phyloP scores from a whole-genome alignment of 306 rosid genomes.

The Prunus kanzakura region DNA sequence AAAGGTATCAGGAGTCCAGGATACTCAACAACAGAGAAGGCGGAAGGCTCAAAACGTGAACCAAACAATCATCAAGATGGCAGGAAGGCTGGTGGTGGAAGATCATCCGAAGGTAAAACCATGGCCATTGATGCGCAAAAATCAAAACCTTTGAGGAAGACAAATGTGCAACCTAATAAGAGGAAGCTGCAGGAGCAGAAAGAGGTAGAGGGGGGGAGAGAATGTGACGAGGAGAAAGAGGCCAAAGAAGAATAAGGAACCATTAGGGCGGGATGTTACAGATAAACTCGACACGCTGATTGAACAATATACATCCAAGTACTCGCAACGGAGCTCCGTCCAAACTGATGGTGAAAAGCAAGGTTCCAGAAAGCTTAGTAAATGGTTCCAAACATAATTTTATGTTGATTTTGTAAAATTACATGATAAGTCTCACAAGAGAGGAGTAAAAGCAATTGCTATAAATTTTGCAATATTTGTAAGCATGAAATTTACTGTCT shows the following conservation, averaged over 20 bases:
- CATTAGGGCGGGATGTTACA: slow-evolving; percentile 54
- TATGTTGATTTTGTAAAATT: background rate
- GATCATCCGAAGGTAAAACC: slow-evolving; percentile 13
- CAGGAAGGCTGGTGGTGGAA: slow-evolving; percentile 29
- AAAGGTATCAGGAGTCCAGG: background rate
- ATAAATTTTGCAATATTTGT: background rate
- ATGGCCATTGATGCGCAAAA: slow-evolving; percentile 10
- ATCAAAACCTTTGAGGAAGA: slow-evolving; percentile 25
- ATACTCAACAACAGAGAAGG: slow-evolving; percentile 10
- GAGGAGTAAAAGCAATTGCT: background rate
- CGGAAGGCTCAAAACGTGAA: slow-evolving; percentile 18
- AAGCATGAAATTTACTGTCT: background rate
- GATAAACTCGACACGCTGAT: slow-evolving; percentile 93
- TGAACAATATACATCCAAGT: slow-evolving; percentile 72
- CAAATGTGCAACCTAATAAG: slow-evolving; percentile 34
- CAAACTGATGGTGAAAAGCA: slow-evolving; percentile 47
- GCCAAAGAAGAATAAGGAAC: slow-evolving; percentile 60
- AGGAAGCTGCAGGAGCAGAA: slow-evolving; percentile 50
- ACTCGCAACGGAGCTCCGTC: slow-evolving; percentile 43
- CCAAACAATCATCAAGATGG: slow-evolving; percentile 28
- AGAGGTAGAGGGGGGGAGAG: slow-evolving; percentile 27
- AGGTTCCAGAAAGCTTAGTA: slow-evolving; percentile 59
- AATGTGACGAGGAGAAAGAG: slow-evolving; percentile 35
- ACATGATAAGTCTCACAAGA: background rate
- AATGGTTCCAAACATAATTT: slow-evolving; percentile 69